Base-by-base conservation (phyloP, 139 green algal species). In the Penium margaritaceum region DNA sequence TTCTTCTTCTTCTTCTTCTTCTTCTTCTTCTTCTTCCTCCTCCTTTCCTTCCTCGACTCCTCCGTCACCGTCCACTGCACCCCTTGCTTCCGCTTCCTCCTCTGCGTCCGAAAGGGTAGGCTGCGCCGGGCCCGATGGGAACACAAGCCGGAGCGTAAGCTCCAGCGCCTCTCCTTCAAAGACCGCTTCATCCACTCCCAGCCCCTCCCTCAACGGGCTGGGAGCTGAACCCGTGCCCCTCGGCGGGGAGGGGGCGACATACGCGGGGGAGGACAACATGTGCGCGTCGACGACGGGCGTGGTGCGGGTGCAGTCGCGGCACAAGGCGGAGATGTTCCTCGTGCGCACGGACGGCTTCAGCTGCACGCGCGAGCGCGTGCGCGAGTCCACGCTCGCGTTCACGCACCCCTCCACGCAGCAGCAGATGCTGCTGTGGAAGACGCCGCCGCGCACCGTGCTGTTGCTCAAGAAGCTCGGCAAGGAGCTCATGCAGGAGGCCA, bases 391-490 rank as follows among this genome's bases (percentile, higher is more conserved):
- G 47, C 79, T 98, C 12, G 82, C 86, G 29, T 96, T 98, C 75
- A 85, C 88, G 0, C 88, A 92, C 70, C 90, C 94, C 33, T 91
- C 76, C 83, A 96, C 90, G 3, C 92, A 99, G 81, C 93, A 99
- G 78, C 89, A 97, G 62, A 82, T 98, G 44, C 87, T 99, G 6
- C 89, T 98, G 35, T 99, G 94, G 94, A 88, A 92, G 64, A 77
- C 86, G 1, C 75, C 77, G 27, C 94, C 94, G 0, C 86, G 64
- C 83, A 95, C 88, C 35, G 91, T 95, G 3, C 89, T 99, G 85
- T 77, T 99, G 30, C 84, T 99, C 21, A 97, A 95, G 81, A 99
- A 97, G 81, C 78, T 97, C 29, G 94, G 93, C 0, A 55, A 87
- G 21, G 93, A 92, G 65, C 84, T 97, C 30, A 24, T 89, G 27